A percentile compares a stretch with the other conserved stretches of the same genome.
Evolutionary conservation across 805 yeast species (phyloP).

Genomic region (Millerozyma acaciae): DNA sequence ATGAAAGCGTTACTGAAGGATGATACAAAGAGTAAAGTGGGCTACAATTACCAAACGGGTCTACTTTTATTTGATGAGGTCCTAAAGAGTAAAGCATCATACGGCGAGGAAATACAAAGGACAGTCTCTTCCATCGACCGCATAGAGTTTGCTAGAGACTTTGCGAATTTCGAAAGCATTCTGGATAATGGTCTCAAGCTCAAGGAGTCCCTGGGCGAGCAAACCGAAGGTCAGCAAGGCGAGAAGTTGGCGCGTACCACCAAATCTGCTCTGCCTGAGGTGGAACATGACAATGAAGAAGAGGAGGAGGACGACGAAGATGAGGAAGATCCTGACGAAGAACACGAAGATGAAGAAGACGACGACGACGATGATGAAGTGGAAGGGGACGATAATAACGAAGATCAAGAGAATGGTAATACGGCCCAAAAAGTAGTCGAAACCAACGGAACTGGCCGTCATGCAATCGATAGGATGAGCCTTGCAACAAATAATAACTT

Average conservation of each 20-base stretch:
- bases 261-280: slow-evolving; percentile 4
- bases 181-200: not conserved
- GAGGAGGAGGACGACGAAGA: slow-evolving; percentile 13
- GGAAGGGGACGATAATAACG: slow-evolving; percentile 1
- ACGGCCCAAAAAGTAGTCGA: not conserved
- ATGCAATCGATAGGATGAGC: no score
- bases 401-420: not conserved
- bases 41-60: slow-evolving; percentile 18
- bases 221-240: slow-evolving; percentile 9
- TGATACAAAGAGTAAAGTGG: slow-evolving; percentile 6
- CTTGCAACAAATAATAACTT: no score
- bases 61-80: slow-evolving; percentile 23
- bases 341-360: slow-evolving; percentile 2
- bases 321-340: slow-evolving; percentile 5
- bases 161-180: slow-evolving; percentile 20
- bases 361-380: slow-evolving; percentile 9
- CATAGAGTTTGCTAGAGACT: slow-evolving; percentile 27
- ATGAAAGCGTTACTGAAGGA: slow-evolving; percentile 5
- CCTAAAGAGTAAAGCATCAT: slow-evolving; percentile 10
- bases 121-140: slow-evolving; percentile 16
- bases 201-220: slow-evolving; percentile 6
- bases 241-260: no score
- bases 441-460: no score
- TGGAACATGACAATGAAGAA: slow-evolving; percentile 11
- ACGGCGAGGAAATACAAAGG: slow-evolving; percentile 16